Evolutionary conservation across 495 filamentous ascomycete genomes (phyloP), one percentile per base, ranked within the genome.

Genomic region (Aspergillus haitiensis): DNA sequence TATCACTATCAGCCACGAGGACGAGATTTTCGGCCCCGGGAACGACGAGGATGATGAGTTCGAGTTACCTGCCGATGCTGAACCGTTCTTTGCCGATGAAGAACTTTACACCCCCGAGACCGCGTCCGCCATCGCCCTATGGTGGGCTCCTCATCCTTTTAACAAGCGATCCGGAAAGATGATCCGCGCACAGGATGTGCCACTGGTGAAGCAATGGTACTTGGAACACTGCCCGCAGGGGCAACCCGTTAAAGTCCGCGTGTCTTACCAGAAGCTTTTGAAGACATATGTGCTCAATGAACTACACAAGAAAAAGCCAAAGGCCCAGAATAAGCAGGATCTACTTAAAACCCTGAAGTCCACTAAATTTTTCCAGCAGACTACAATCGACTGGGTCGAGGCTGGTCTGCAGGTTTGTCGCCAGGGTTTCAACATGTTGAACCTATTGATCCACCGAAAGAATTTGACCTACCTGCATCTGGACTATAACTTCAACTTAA

Each of bases 331-430:
- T 75, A 96, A 93, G 70, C 95, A 99, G 73, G 90, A 92, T 70
- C 75, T 99, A 50, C 82, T 97, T 71, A 88, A 85, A 66, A 93
- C 90, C 1, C 70, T 99, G 64, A 97, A 96, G 70, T 86, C 88
- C 50, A 99, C 95, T 31, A 99, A 98, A 70, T 99, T 98, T 76
- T 99, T 99, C 82, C 95, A 99, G 78, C 93, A 97, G 67, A 99
- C 95, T 1, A 96, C 91, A 0, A 97, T 98, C 61, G 95, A 99
- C 72, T 99, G 95, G 95, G 94, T 99, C 33, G 95, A 99, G 75
- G 95, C 95, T 61, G 95, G 95, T 73, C 82, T 99, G 65, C 95
- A 98, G 78, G 95, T 99, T 59, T 98, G 94, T 72, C 85, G 95
- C 46, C 95, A 99, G 70, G 95, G 95, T 34, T 99, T 96, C 79